Evolutionary conservation across 768 basidiomycete species (phyloP).

Genomic region (Mycena rosella): DNA sequence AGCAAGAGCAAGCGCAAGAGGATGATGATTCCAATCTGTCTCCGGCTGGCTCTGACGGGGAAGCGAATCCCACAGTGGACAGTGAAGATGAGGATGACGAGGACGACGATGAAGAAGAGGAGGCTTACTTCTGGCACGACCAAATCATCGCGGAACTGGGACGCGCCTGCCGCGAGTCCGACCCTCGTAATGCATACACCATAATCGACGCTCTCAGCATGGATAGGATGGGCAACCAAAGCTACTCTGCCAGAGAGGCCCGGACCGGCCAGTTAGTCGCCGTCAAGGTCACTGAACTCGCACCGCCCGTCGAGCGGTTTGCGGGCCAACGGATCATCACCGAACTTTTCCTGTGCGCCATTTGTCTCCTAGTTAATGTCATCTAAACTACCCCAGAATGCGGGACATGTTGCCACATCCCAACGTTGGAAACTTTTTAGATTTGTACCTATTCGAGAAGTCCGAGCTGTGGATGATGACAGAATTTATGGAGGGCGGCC

Average conservation of each 20-base stretch:
- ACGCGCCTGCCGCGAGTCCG: constrained; percentile 46
- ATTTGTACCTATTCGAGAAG: constrained; percentile 72
- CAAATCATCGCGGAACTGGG: constrained; percentile 47
- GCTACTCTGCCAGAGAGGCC: constrained; percentile 45
- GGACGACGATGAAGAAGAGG: constrained; percentile 19
- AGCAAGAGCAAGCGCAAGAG: too few species aligned
- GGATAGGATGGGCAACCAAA: constrained; percentile 50
- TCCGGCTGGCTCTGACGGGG: too few species aligned
- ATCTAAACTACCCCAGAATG: too few species aligned
- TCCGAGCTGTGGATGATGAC: constrained; percentile 83
- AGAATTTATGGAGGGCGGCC: constrained; percentile 85
- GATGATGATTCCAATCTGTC: too few species aligned
- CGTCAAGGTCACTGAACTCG: constrained; percentile 50
- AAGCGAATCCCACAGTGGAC: neutral
- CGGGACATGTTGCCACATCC: constrained; percentile 84
- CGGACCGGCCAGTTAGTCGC: constrained; percentile 42
- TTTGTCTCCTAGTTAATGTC: too few species aligned
- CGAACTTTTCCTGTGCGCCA: constrained; percentile 81
- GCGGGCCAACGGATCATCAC: constrained; percentile 83
- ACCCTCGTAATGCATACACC: constrained; percentile 57
- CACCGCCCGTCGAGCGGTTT: constrained; percentile 68
- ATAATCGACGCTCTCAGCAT: constrained; percentile 62
- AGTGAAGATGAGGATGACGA: constrained; percentile 22
- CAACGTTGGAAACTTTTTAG: constrained; percentile 81
- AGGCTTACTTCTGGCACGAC: constrained; percentile 47